A percentile compares a stretch with the other conserved stretches of the same genome.
phyloP scores from a whole-genome alignment of 2,329 filamentous ascomycete genomes.

The Calonectria henricotiae region DNA sequence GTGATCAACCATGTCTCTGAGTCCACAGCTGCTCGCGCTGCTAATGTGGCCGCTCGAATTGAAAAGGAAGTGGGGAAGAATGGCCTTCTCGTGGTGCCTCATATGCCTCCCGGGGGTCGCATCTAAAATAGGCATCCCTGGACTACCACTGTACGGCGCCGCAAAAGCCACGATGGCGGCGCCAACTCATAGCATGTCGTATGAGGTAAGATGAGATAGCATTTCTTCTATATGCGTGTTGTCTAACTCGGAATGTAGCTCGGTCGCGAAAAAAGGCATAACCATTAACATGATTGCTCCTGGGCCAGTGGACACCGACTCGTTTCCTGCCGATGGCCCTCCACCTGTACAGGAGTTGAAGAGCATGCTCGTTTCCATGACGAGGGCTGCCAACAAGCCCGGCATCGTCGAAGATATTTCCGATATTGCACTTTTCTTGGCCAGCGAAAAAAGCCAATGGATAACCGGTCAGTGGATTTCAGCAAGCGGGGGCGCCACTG shows the following conservation, averaged over 20 bases:
- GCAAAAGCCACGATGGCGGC: slow-evolving; percentile 57
- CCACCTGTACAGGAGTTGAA: slow-evolving; percentile 33
- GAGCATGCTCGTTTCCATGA: slow-evolving; percentile 46
- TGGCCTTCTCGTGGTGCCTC: neutral
- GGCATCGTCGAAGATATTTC: slow-evolving; percentile 33
- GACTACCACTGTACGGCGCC: slow-evolving; percentile 37
- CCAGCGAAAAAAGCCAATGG: slow-evolving; percentile 43
- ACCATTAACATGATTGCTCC: slow-evolving; percentile 62
- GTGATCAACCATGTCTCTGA: slow-evolving; percentile 28
- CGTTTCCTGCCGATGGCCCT: slow-evolving; percentile 31
- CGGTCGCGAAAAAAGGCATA: slow-evolving; percentile 41
- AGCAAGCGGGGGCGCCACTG: slow-evolving; percentile 41
- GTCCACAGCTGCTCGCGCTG: neutral
- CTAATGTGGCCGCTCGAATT: neutral
- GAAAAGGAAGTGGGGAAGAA: neutral
- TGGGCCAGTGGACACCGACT: slow-evolving; percentile 58
- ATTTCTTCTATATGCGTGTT: accelerated
- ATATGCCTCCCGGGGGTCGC: slow-evolving; percentile 14
- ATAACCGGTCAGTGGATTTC: slow-evolving; percentile 45
- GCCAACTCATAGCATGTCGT: slow-evolving; percentile 54
- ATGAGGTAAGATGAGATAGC: slow-evolving; percentile 48
- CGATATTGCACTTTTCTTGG: slow-evolving; percentile 36
- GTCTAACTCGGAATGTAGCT: slow-evolving; percentile 19
- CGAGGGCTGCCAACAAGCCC: slow-evolving; percentile 51
- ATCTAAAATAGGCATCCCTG: slow-evolving; percentile 37